Evolutionary conservation across 2,329 filamentous ascomycete species (phyloP), one percentile per base, ranked within the genome.

Genomic region (Fusarium acutatum): DNA sequence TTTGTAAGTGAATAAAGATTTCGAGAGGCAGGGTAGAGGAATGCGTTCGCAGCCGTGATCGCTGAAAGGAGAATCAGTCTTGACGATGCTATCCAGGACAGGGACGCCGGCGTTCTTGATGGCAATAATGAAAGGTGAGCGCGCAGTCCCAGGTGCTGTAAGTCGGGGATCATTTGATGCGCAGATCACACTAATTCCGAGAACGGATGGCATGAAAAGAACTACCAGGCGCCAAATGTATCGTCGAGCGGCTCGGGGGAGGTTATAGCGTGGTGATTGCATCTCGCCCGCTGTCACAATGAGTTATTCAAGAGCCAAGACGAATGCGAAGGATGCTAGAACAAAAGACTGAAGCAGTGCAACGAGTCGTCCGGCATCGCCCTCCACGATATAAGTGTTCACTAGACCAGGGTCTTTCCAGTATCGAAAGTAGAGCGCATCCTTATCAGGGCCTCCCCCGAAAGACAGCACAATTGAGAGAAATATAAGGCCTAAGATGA

Each of bases 341-440:
- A 52, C 13, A 87, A 83, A 12, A 84, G 86, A 76, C 89, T 89
- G 80, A 89, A 84, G 66, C 88, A 69, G 63, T 11, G 81, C 47
- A 12, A 59, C 24, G 26, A 71, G 41, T 38, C 49, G 17, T 13
- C 60, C 28, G 59, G 56, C n/a, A 46, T 37, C 32, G 14, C 41
- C 32, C 20, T 59, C 40, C 24, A 49, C 22, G 41, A 37, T 49
- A 20, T 37, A 28, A 22, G 32, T 37, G 18, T 28, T 49, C 56
- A 59, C 40, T 37, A 24, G 32, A n/a, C 56, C 24, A 24, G 40
- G 41, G 32, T 58, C 22, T 35, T 35, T 28, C 54, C 40, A 58
- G 24, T 58, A 58, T 49, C 30, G 18, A 58, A 58, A 58, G 54
- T 47, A 47, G 9, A 58, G 41, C 12, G 54, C 24, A 47, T 58